A percentile compares a stretch with the other conserved stretches of the same genome.
Conservation (phyloP, 1,284 basidiomycete species). For the Meira nashicola region DNA sequence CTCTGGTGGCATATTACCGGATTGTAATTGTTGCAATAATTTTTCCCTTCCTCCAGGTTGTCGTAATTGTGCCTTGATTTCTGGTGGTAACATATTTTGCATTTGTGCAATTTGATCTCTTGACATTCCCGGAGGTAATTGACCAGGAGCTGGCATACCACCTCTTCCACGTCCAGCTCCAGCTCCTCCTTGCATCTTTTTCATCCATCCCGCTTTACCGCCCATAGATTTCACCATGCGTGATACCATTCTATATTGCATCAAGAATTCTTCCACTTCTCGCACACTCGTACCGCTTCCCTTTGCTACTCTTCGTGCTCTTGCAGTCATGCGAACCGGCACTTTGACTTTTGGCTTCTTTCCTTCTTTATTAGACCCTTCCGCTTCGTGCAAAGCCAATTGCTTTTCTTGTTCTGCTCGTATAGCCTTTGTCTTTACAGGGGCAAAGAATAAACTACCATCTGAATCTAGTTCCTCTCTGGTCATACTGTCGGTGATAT, state of each 20-base stretch:
- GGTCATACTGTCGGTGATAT: constrained; percentile 98
- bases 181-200: constrained; percentile 39
- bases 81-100: constrained; percentile 48
- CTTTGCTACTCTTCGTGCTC: constrained; percentile 71
- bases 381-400: constrained; percentile 14
- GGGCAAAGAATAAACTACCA: constrained; percentile 57
- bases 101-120: constrained; percentile 48
- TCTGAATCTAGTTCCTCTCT: constrained; percentile 91
- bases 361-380: constrained; percentile 19
- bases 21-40: constrained; percentile 16
- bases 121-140: constrained; percentile 47
- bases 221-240: constrained; percentile 81
- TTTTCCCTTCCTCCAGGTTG: constrained; percentile 50
- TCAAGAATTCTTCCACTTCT: constrained; percentile 86
- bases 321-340: constrained; percentile 46
- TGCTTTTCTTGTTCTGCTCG: constrained; percentile 19
- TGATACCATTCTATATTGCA: constrained; percentile 54
- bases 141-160: constrained; percentile 31
- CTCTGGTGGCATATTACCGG: constrained; percentile 34
- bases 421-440: constrained; percentile 23
- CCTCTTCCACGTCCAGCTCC: constrained; percentile 25
- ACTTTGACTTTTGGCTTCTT: constrained; percentile 30
- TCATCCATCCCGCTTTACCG: constrained; percentile 72
- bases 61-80: constrained; percentile 50
- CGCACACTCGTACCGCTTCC: constrained; percentile 93